A percentile compares a stretch with the other conserved stretches of the same genome.
These are phyloP conservation scores for Diaporthe citriasiana DNA, from an alignment of 2,329 filamentous ascomycete genomes.

Conservation along the genomic window DNA sequence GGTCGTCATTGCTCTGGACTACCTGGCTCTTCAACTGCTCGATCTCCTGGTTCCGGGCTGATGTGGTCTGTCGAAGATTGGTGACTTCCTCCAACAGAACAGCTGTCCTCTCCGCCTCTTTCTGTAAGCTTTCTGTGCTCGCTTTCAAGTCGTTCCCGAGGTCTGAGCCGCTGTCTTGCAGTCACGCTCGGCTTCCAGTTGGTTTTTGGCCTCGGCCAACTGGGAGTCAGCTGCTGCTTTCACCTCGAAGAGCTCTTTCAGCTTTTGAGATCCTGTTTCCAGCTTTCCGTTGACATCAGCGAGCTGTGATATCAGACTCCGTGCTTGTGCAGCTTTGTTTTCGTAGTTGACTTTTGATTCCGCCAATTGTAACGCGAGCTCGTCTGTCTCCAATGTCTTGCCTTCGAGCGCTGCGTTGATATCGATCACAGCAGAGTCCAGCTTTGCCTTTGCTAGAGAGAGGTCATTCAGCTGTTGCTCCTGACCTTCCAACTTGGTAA, in stretches of 20 bases:
- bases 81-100: constrained; percentile 45
- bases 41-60: constrained; percentile 45
- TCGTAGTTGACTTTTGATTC: constrained; percentile 27
- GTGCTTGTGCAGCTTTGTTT: not conserved
- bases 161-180: not conserved
- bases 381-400: constrained; percentile 18
- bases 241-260: not conserved
- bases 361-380: constrained; percentile 1
- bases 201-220: not conserved
- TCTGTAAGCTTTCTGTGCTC: constrained; percentile 46
- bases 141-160: constrained; percentile 42
- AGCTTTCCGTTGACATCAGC: constrained; percentile 11
- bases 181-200: not conserved
- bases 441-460: not conserved
- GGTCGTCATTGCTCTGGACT: constrained; percentile 39
- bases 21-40: constrained; percentile 38
- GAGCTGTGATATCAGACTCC: not conserved
- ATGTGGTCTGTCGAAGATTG: constrained; percentile 41
- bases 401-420: constrained; percentile 1
- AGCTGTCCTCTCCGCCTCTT: constrained; percentile 46
- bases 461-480: not conserved
- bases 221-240: constrained; percentile 21
- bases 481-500: not conserved
- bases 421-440: not conserved
- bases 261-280: constrained; percentile 7